Percentiles rank a stretch among this genome's conserved stretches.
Conservation (phyloP, 306 rosid genomes). For the Potentilla sterilis region DNA sequence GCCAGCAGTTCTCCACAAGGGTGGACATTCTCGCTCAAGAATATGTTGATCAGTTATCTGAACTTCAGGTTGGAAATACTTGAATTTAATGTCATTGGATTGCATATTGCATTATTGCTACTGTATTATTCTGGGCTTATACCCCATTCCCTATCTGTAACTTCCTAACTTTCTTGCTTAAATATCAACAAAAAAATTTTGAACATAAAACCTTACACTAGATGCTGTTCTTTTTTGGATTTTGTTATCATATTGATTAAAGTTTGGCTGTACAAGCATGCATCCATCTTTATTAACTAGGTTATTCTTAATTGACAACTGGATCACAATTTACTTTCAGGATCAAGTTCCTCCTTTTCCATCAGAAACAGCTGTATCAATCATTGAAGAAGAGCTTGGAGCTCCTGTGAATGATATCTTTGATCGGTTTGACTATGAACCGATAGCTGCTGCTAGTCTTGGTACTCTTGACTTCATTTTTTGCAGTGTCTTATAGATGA, state of each 20-base stretch:
- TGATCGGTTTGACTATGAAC: conserved; percentile 88
- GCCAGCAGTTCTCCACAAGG: conserved; percentile 99
- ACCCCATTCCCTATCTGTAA: conserved; percentile 9
- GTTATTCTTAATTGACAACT: conserved; percentile 19
- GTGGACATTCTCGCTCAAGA: conserved; percentile 98
- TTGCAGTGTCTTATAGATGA: conserved; percentile 8
- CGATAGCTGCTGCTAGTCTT: conserved; percentile 99
- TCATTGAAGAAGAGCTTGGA: conserved; percentile 92
- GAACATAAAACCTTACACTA: neutral
- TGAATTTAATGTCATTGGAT: neutral
- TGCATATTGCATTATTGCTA: neutral
- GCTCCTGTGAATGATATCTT: conserved; percentile 59
- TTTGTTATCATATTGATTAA: neutral
- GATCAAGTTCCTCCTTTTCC: conserved; percentile 99
- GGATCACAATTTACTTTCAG: conserved; percentile 44
- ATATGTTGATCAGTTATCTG: conserved; percentile 92
- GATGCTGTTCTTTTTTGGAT: neutral
- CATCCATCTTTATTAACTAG: conserved; percentile 14
- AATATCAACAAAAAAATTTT: neutral
- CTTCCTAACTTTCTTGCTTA: neutral
- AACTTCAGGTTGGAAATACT: conserved; percentile 75
- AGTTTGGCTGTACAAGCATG: neutral
- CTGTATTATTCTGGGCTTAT: conserved; percentile 11
- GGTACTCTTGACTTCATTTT: conserved; percentile 53
- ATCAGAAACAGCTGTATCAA: conserved; percentile 77